Evolutionary conservation across 257 asterid genomes (phyloP).

Genomic region (Asclepias syriaca): DNA sequence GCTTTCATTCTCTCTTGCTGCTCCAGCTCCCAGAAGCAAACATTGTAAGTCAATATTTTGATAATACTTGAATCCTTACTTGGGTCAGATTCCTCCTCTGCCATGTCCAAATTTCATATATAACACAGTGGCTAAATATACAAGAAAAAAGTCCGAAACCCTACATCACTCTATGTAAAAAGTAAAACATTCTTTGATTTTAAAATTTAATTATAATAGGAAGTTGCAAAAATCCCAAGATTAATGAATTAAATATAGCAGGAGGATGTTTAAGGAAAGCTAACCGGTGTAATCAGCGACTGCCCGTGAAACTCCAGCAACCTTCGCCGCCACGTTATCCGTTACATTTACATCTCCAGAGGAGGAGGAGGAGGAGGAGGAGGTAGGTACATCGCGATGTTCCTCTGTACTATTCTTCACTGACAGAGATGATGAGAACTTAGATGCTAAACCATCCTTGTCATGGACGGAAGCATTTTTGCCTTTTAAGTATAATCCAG

Average conservation of each 20-base stretch:
- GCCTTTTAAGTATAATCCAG: neutral
- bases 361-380: neutral
- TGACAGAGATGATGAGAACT: conserved; percentile 6
- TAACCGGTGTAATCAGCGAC: neutral
- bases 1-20: conserved; percentile 2
- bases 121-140: neutral
- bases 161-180: no score
- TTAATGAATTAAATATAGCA: neutral
- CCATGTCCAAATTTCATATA: neutral
- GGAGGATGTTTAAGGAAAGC: conserved; percentile 1
- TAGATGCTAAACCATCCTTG: neutral
- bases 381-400: neutral
- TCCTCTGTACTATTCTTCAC: neutral
- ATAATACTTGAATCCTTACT: neutral
- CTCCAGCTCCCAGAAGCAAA: conserved; percentile 8
- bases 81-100: neutral
- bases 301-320: conserved; percentile 7
- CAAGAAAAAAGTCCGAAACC: no score
- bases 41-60: conserved; percentile 4
- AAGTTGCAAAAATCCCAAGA: no score
- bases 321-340: neutral
- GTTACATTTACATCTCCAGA: neutral
- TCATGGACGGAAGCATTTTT: neutral
- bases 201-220: no score
- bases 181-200: no score